Conservation (phyloP, 352 stramenopile genomes). For the Phytophthora kernoviae region DNA sequence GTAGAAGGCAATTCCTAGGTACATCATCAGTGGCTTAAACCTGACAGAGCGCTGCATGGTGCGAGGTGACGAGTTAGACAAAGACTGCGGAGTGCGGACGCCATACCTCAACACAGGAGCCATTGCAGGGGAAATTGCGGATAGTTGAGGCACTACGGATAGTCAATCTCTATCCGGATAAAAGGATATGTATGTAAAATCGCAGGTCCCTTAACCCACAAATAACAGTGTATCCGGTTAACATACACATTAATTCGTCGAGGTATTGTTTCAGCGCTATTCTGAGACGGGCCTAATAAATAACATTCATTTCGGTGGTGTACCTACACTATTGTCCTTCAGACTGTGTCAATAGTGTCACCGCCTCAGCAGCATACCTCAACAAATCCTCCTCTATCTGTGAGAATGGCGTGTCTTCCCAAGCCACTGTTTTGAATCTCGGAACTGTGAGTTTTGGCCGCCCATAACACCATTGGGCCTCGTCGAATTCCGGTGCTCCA, state of each 20-base stretch:
- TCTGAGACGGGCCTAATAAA: conserved; percentile 23
- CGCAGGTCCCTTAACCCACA: too few relatives aligned
- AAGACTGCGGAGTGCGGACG: neutral
- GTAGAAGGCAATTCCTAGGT: conserved; percentile 26
- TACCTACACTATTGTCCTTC: conserved; percentile 4
- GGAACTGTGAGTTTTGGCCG: conserved; percentile 27
- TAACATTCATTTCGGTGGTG: conserved; percentile 2
- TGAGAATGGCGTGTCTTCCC: conserved; percentile 34
- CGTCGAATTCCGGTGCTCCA: conserved; percentile 39
- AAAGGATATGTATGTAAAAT: too few relatives aligned
- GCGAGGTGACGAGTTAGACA: neutral
- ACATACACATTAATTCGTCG: neutral
- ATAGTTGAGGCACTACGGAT: too few relatives aligned
- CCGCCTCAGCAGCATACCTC: conserved; percentile 37
- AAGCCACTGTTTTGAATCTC: conserved; percentile 36
- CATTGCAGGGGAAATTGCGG: neutral
- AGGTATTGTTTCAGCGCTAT: too few relatives aligned
- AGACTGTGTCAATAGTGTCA: conserved; percentile 18
- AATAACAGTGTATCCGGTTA: too few relatives aligned
- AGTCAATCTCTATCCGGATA: too few relatives aligned
- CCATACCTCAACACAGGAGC: neutral
- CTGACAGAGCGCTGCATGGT: conserved; percentile 13
- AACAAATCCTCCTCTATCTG: conserved; percentile 40
- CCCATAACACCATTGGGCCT: conserved; percentile 51
- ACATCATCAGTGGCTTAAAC: conserved; percentile 28